Evolutionary conservation across 73 alveolate genomes (phyloP).

Genomic region (Paramecium tetraurelia): DNA sequence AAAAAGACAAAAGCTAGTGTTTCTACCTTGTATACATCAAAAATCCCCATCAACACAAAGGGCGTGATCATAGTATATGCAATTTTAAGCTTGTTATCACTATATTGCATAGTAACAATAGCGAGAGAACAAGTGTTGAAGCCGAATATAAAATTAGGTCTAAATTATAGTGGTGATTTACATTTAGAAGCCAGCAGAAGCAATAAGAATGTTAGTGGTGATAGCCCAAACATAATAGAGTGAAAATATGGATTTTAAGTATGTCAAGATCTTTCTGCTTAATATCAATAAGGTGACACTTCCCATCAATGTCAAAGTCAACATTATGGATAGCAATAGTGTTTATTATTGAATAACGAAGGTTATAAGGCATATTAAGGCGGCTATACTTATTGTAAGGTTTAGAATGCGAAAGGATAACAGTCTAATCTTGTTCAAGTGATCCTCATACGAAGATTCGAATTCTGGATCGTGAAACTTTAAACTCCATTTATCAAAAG

Average conservation of each 20-base stretch:
- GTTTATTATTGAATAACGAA: background rate
- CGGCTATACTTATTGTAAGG: background rate
- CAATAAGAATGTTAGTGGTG: background rate
- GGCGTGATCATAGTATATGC: background rate
- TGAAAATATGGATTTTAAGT: background rate
- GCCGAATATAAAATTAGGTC: background rate
- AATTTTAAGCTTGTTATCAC: background rate
- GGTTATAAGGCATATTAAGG: background rate
- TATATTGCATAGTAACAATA: background rate
- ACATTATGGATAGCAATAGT: background rate
- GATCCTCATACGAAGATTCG: background rate
- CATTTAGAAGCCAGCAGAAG: background rate
- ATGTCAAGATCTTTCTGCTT: background rate
- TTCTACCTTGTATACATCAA: background rate
- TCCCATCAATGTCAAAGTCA: background rate
- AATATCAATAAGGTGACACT: background rate
- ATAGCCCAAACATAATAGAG: background rate
- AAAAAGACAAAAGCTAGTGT: background rate
- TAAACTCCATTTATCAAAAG: background rate
- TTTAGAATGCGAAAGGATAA: background rate
- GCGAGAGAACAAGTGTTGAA: background rate
- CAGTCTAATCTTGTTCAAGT: background rate
- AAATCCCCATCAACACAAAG: background rate
- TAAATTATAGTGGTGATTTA: background rate
- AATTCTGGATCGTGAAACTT: background rate